phyloP scores from a whole-genome alignment of 1,284 basidiomycete genomes.

The Naganishia albida region DNA sequence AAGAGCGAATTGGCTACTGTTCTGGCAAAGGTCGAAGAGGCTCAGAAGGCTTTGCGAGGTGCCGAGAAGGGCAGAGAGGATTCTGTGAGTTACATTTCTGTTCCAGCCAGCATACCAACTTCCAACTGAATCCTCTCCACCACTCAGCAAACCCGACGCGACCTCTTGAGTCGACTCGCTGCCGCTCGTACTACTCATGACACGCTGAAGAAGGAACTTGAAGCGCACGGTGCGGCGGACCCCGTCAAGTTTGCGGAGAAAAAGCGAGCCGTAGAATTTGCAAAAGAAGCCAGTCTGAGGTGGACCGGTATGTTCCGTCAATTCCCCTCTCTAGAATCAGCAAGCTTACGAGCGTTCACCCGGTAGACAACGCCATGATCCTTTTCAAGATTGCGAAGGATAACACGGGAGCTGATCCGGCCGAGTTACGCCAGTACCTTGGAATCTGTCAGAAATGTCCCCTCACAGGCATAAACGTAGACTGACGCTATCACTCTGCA shows the following conservation, averaged over 20 bases:
- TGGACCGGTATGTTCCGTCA: constrained; percentile 71
- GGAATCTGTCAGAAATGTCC: constrained; percentile 43
- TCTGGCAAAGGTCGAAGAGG: constrained; percentile 47
- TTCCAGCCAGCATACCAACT: neutral
- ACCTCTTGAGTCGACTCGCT: constrained; percentile 58
- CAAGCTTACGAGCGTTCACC: no score
- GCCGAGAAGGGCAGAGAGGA: constrained; percentile 65
- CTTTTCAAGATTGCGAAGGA: constrained; percentile 39
- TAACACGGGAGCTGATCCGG: constrained; percentile 37
- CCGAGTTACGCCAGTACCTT: constrained; percentile 37
- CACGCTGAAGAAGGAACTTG: constrained; percentile 60
- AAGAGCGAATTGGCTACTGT: constrained; percentile 59
- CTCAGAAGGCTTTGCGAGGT: constrained; percentile 55
- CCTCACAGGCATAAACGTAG: neutral
- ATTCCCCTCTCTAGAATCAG: neutral
- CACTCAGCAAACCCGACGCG: constrained; percentile 18
- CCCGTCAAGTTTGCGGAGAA: constrained; percentile 75
- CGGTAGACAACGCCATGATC: constrained; percentile 46
- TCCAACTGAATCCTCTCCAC: neutral
- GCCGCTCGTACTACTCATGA: constrained; percentile 29
- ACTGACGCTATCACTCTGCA: constrained; percentile 4
- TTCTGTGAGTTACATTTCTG: constrained; percentile 58
- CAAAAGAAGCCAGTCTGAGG: constrained; percentile 73
- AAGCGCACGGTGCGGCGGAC: constrained; percentile 73
- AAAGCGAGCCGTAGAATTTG: constrained; percentile 66